Conservation (phyloP, 805 yeast species). For the Metschnikowia arizonensis region DNA sequence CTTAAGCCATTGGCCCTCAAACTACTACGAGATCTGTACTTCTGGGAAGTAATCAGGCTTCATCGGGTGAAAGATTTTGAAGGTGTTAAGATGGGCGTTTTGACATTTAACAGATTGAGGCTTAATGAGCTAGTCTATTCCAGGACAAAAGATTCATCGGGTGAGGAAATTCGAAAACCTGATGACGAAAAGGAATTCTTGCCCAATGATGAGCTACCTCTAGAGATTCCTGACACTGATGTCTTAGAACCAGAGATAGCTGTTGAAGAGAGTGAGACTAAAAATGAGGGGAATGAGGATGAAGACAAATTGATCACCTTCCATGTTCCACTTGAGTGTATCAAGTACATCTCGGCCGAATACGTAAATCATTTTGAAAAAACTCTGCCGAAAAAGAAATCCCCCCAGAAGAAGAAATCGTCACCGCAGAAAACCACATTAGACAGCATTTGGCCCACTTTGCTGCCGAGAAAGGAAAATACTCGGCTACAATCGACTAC, state of each 20-base stretch:
- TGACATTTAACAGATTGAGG: constrained; percentile 14
- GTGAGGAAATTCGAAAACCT: neutral
- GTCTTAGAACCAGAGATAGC: constrained; percentile 2
- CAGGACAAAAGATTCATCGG: neutral
- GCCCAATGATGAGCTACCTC: neutral
- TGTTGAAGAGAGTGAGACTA: neutral
- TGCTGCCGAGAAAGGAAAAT: constrained; percentile 8
- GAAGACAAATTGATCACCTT: constrained; percentile 9
- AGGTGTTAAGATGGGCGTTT: constrained; percentile 11
- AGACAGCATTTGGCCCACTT: constrained; percentile 19
- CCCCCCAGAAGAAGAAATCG: constrained; percentile 17
- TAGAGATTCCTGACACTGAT: neutral
- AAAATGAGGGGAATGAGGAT: constrained; percentile 7
- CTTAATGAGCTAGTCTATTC: constrained; percentile 16
- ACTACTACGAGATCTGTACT: constrained; percentile 11
- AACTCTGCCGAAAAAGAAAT: constrained; percentile 6
- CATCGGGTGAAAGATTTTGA: constrained; percentile 14
- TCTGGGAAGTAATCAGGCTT: constrained; percentile 9
- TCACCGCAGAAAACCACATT: constrained; percentile 27
- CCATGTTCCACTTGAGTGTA: constrained; percentile 19
- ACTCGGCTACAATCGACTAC: neutral
- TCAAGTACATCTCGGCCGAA: constrained; percentile 15
- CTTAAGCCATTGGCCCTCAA: constrained; percentile 16
- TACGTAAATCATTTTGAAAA: constrained; percentile 15
- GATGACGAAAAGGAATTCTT: neutral